phyloP scores from a whole-genome alignment of 441 rosid species.

The Iberis amara region DNA sequence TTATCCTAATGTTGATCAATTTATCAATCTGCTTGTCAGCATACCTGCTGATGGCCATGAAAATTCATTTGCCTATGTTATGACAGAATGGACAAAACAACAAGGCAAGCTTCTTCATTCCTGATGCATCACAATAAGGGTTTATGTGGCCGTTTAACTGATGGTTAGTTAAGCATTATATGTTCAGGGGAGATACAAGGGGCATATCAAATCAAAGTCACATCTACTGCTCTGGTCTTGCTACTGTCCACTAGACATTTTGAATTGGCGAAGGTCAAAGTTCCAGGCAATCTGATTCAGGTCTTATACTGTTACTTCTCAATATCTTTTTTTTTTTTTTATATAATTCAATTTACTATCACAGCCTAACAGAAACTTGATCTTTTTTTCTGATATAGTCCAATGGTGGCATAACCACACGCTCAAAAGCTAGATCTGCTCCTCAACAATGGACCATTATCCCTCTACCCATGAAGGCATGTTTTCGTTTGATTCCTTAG shows the following conservation, averaged over 20 bases:
- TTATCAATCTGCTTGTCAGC: constrained; percentile 62
- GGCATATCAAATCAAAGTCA: constrained; percentile 84
- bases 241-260: constrained; percentile 67
- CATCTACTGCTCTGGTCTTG: constrained; percentile 74
- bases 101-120: constrained; percentile 56
- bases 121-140: constrained; percentile 9
- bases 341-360: constrained; percentile 4
- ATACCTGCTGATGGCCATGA: constrained; percentile 58
- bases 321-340: background rate
- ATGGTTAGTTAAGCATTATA: constrained; percentile 11
- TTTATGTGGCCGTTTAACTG: constrained; percentile 19
- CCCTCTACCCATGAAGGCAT: constrained; percentile 78
- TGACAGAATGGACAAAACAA: constrained; percentile 89
- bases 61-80: constrained; percentile 68
- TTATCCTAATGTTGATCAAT: constrained; percentile 64
- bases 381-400: constrained; percentile 38
- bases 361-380: constrained; percentile 21
- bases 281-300: constrained; percentile 68
- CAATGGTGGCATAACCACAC: constrained; percentile 74
- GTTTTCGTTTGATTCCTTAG: constrained; percentile 18
- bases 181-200: constrained; percentile 82
- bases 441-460: constrained; percentile 80
- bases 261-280: constrained; percentile 66
- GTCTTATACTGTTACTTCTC: constrained; percentile 34
- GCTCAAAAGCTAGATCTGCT: constrained; percentile 76